A percentile compares a stretch with the other conserved stretches of the same genome.
These are phyloP conservation scores for Botryotinia globosa DNA, from an alignment of 2,329 filamentous ascomycete genomes.

Conservation along the genomic window DNA sequence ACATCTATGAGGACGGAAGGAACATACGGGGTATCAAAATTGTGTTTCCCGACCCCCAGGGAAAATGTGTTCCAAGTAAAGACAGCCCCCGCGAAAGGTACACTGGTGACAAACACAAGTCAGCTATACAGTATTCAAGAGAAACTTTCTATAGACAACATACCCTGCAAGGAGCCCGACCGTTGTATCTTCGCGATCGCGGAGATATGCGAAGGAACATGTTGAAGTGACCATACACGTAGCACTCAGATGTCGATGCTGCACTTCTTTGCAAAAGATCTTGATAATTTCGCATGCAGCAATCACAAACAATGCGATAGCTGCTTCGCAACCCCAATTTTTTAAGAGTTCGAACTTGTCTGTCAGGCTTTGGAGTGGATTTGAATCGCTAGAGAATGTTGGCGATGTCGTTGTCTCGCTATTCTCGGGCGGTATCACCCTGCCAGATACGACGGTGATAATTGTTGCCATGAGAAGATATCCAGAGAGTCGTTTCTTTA, in stretches of 20 bases:
- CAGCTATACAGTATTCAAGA: not conserved
- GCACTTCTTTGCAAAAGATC: not conserved
- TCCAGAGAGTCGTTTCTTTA: not conserved
- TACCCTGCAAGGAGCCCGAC: not conserved
- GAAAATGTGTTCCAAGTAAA: not conserved
- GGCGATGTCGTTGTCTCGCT: not conserved
- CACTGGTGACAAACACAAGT: not conserved
- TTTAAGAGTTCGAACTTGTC: not conserved
- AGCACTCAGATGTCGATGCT: not conserved
- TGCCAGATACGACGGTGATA: not conserved
- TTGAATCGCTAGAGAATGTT: not conserved
- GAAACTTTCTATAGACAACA: not conserved
- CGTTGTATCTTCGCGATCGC: not conserved
- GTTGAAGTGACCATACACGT: not conserved
- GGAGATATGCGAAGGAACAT: not conserved
- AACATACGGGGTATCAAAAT: not conserved
- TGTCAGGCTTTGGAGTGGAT: not conserved
- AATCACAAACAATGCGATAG: not conserved
- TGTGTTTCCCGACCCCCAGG: not conserved
- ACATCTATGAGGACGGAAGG: not conserved
- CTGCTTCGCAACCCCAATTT: not conserved
- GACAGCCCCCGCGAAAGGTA: not conserved
- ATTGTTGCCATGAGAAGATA: not conserved
- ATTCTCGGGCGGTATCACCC: not conserved
- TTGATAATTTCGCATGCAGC: too few species aligned